Evolutionary conservation across 2,329 filamentous ascomycete genomes (phyloP), one percentile per base, ranked within the genome.

Genomic region (Lasiodiplodia sp.): DNA sequence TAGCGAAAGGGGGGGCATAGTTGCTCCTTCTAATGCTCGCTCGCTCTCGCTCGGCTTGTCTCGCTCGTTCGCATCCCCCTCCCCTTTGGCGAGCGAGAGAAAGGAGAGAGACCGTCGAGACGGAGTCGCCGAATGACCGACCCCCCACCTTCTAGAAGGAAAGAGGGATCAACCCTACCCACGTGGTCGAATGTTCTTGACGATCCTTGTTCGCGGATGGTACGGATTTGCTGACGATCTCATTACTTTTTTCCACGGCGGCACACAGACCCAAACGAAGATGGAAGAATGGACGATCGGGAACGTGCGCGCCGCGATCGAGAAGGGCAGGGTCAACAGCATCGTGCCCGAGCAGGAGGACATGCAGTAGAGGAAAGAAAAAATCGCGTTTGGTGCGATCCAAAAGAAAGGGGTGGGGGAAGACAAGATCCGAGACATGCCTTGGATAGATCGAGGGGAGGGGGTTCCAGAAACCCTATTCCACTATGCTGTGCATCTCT

Each of bases 251-350:
- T 44, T 44, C 40, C 16, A 7, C 6, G 14, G 38, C 18, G 14
- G 40, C n/a, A 21, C 44, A 18, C 67, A 86, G 84, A 88, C 86
- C 2, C 81, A 86, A 75, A 83, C 79, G 1, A 81, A 79, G 11
- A 88, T 95, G 92, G 92, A 95, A 80, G 85, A 89, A 75, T 93
- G 90, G 89, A 86, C 88, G 49, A 90, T 95, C 72, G 85, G 84
- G 37, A 95, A 96, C 75, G 85, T 94, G 38, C 83, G 85, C 25
- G 80, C 83, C 72, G 92, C 89, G 1, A 72, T 94, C 6, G 83
- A 87, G 71, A 84, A 84, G 60, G 89, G 89, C 0, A 87, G 83
- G 72, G 76, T 94, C 74, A 87, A 86, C 77, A 92, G 86, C 70
- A 87, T 90, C 23, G 91, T 95, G n/a, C 86, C 87, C 0, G 92